These are phyloP conservation scores for Hemerocallis citrina DNA, from an alignment of 106 monocot genomes.

Conservation along the genomic window DNA sequence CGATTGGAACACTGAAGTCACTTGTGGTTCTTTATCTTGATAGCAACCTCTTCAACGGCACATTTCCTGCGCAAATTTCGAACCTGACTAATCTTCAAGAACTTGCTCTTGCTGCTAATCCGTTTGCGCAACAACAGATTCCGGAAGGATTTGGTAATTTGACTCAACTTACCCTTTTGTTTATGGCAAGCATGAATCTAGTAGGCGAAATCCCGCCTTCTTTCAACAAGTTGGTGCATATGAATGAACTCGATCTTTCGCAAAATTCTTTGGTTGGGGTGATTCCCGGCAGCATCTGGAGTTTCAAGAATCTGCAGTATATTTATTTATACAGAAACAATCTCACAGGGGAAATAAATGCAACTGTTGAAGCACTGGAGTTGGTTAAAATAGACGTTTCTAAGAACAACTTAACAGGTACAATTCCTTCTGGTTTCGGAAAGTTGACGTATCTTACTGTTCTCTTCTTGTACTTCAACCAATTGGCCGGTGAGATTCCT, in stretches of 20 bases:
- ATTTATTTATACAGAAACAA: slow-evolving; percentile 19
- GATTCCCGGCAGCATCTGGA: slow-evolving; percentile 34
- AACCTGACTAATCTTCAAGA: slow-evolving; percentile 18
- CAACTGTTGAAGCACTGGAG: slow-evolving; percentile 5
- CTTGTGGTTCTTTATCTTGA: slow-evolving; percentile 18
- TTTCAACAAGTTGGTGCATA: slow-evolving; percentile 10
- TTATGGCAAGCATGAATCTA: slow-evolving; percentile 24
- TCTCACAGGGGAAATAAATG: slow-evolving; percentile 17
- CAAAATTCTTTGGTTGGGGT: slow-evolving; percentile 21
- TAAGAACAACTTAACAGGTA: slow-evolving; percentile 24
- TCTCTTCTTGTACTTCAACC: slow-evolving; percentile 33
- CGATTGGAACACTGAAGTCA: slow-evolving; percentile 12
- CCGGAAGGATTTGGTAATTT: slow-evolving; percentile 47
- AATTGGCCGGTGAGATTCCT: slow-evolving; percentile 34
- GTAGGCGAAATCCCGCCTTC: slow-evolving; percentile 27
- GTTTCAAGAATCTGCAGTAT: slow-evolving; percentile 13
- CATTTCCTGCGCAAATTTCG: slow-evolving; percentile 22
- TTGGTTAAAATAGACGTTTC: slow-evolving; percentile 34
- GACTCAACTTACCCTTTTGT: slow-evolving; percentile 23
- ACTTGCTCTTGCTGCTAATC: slow-evolving; percentile 38
- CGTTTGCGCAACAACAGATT: slow-evolving; percentile 25
- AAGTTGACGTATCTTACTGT: slow-evolving; percentile 11
- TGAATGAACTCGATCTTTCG: slow-evolving; percentile 17
- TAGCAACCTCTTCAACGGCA: slow-evolving; percentile 39
- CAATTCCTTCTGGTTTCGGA: slow-evolving; percentile 28